phyloP scores from a whole-genome alignment of 2,329 filamentous ascomycete species.

The Chaetomium strumarium region DNA sequence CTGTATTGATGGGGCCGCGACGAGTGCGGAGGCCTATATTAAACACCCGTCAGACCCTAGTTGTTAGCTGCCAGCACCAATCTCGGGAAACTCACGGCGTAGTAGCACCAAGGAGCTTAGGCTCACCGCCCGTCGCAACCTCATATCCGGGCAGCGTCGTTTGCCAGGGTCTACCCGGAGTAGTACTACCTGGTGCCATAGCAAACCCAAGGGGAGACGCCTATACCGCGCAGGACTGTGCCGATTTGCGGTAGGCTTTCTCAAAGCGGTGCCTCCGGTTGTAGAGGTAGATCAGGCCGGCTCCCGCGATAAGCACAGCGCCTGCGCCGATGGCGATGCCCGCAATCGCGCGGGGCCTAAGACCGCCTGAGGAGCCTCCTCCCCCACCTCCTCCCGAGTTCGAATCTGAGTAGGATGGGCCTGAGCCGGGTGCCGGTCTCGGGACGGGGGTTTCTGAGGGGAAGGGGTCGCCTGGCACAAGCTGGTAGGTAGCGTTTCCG shows the following conservation, averaged over 20 bases:
- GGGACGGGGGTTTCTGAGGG: slow-evolving; percentile 38
- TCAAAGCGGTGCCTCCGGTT: slow-evolving; percentile 37
- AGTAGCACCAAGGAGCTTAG: too few species aligned
- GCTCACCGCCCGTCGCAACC: too few species aligned
- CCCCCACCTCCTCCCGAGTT: too few species aligned
- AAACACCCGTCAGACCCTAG: too few species aligned
- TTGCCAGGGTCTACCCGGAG: slow-evolving; percentile 32
- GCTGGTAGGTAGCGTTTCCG: slow-evolving; percentile 43
- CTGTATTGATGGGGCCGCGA: too few species aligned
- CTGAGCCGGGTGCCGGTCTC: slow-evolving; percentile 14
- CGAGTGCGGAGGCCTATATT: too few species aligned
- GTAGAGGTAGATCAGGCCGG: slow-evolving; percentile 43
- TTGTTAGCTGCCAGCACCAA: too few species aligned
- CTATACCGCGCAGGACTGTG: neutral
- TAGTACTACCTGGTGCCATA: too few species aligned
- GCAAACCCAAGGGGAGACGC: neutral
- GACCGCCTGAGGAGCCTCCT: neutral
- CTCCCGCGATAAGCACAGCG: slow-evolving; percentile 38
- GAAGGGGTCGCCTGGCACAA: slow-evolving; percentile 51
- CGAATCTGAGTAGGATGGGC: too few species aligned
- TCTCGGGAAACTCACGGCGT: too few species aligned
- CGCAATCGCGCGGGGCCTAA: slow-evolving; percentile 47
- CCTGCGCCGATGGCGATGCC: slow-evolving; percentile 52
- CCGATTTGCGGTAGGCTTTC: slow-evolving; percentile 31
- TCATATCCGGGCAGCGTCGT: too few species aligned